Evolutionary conservation across 495 filamentous ascomycete genomes (phyloP).

Genomic region (Xanthoparmelia taractica): DNA sequence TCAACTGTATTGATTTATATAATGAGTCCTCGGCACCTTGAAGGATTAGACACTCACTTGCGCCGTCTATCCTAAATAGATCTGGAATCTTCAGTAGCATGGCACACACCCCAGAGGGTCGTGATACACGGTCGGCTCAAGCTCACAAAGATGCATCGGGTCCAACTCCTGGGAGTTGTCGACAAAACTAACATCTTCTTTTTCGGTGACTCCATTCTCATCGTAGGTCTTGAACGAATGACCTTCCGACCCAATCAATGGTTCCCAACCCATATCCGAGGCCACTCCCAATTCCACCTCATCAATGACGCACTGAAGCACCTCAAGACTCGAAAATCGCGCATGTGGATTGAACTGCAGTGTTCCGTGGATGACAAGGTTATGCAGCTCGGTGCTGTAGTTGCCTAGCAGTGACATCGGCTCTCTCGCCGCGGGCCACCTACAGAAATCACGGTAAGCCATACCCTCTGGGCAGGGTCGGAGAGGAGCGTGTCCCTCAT

Average conservation of each 20-base stretch:
- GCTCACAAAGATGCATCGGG: neutral
- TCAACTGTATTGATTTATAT: neutral
- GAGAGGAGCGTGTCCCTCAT: neutral
- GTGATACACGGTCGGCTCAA: neutral
- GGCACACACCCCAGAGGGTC: neutral
- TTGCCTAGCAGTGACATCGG: neutral
- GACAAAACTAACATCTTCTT: neutral
- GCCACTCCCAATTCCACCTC: neutral
- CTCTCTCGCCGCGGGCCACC: neutral
- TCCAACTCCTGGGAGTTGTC: neutral
- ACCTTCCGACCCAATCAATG: neutral
- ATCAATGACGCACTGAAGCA: neutral
- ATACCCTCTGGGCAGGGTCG: neutral
- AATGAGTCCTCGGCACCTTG: neutral
- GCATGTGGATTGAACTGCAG: conserved; percentile 5
- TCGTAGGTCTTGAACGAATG: neutral
- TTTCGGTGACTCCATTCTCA: conserved; percentile 9
- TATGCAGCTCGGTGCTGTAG: conserved; percentile 6
- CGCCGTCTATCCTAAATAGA: neutral
- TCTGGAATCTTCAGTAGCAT: neutral
- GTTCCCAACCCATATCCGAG: neutral
- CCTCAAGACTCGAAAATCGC: neutral
- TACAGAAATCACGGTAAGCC: neutral
- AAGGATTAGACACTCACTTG: neutral
- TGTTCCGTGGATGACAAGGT: conserved; percentile 4